Base-by-base conservation (phyloP, 768 basidiomycete species). In the Russula sp. region DNA sequence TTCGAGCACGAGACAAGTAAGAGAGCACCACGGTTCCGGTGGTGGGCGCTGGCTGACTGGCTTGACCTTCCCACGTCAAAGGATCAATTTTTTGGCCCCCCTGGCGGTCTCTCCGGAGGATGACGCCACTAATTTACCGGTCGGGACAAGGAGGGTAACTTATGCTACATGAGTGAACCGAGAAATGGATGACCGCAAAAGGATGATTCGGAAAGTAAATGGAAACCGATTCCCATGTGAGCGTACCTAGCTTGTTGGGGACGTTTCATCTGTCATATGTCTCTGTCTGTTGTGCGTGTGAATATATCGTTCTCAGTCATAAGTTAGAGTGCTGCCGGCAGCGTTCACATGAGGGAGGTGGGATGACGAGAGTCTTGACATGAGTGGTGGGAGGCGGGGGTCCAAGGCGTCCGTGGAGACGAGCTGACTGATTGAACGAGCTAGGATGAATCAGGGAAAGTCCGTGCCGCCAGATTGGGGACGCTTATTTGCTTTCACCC, bases 391-490 rank as follows among this genome's bases (percentile, higher is more conserved):
- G 48, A 7, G 47, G 29, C 16, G 47, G 16, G 25, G 34, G 18
- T 34, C 25, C 11, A 29, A 10, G 16, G 29, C 25, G 41, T n/a
- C 20, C 14, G 2, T 35, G 5, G 32, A 5, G 36, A 38, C 11
- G 38, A 29, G 25, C 25, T 29, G 25, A 29, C 25, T 35, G 16
- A 29, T 9, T 10, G 11, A 52, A 42, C 41, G 25, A n/a, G n/a
- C 60, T 61, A 56, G 38, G 25, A 54, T 50, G 42, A 18, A 61
- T 56, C 3, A 20, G 60, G 60, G 22, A 56, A 61, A 56, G 55
- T 20, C 41, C 34, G n/a, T 56, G 39, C 41, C 34, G 38, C 16
- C 32, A 46, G 41, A 35, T 50, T 22, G 35, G 41, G 47, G 16
- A 11, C 7, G 42, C 22, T 14, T 18, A 36, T 20, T 25, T 46